A percentile compares a stretch with the other conserved stretches of the same genome.
Evolutionary conservation across 176 grass and related monocot species (phyloP).

Genomic region (Calamus simplicifolius): DNA sequence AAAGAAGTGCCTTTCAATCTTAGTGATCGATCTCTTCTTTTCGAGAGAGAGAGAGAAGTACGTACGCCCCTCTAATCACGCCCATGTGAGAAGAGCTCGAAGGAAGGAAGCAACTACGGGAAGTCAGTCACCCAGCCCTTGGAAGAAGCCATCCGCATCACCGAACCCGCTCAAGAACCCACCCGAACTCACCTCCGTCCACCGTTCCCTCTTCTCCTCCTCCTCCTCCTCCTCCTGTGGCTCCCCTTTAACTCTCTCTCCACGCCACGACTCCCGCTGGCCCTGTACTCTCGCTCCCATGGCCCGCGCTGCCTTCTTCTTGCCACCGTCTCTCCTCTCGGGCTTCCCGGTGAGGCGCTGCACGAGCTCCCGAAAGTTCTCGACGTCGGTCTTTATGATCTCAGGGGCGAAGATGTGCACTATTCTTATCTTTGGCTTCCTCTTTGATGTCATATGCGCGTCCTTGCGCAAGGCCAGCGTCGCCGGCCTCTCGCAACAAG

Average conservation of each 20-base stretch:
- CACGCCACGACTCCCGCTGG: too few relatives aligned
- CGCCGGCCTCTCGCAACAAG: too few relatives aligned
- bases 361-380: constrained; percentile 66
- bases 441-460: constrained; percentile 32
- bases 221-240: neutral
- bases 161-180: neutral
- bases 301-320: neutral
- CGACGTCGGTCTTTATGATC: constrained; percentile 55
- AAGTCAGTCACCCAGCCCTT: neutral
- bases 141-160: constrained; percentile 1
- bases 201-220: constrained; percentile 1
- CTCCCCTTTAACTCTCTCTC: neutral
- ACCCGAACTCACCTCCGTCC: neutral
- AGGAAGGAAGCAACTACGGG: neutral
- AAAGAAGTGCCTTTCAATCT: too few relatives aligned
- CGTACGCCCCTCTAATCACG: too few relatives aligned
- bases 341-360: constrained; percentile 63
- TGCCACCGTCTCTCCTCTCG: neutral
- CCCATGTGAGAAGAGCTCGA: neutral
- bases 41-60: too few relatives aligned
- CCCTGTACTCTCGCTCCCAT: neutral
- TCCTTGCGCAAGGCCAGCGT: constrained; percentile 8
- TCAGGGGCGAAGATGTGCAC: constrained; percentile 48
- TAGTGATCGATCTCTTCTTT: too few relatives aligned
- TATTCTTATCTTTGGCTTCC: constrained; percentile 52